Percentiles rank a stretch among this genome's conserved stretches.
These are phyloP conservation scores for Solanum acaule DNA, from an alignment of 257 asterid species.

Conservation along the genomic window DNA sequence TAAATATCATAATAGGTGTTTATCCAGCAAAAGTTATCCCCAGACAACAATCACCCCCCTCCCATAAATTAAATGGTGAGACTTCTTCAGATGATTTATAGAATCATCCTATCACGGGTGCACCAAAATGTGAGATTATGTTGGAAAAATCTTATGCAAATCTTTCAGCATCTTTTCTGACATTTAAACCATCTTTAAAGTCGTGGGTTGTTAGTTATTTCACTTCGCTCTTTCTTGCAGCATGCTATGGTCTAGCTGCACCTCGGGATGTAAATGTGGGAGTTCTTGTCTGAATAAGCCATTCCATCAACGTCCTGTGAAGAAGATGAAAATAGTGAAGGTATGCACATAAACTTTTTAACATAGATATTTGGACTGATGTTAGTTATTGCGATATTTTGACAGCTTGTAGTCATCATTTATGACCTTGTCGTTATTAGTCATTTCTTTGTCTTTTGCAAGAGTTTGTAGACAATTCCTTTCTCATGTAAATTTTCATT, in stretches of 20 bases:
- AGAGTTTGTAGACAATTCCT: background rate
- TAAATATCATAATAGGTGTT: background rate
- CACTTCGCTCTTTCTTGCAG: slow-evolving; percentile 28
- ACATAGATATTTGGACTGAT: background rate
- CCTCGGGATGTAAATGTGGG: slow-evolving; percentile 86
- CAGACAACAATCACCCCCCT: background rate
- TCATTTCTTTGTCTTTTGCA: background rate
- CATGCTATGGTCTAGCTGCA: slow-evolving; percentile 83
- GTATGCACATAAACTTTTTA: slow-evolving; percentile 21
- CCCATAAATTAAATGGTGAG: background rate
- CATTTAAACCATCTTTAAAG: background rate
- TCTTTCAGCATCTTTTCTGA: background rate
- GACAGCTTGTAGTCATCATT: background rate
- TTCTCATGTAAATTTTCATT: background rate
- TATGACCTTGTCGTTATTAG: background rate
- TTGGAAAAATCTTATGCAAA: background rate
- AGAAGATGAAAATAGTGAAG: slow-evolving; percentile 84
- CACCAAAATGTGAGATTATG: background rate
- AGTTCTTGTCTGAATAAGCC: slow-evolving; percentile 79
- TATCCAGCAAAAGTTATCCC: background rate
- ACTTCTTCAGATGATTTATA: background rate
- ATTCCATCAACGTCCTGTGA: slow-evolving; percentile 75
- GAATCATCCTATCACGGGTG: background rate
- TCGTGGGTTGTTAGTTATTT: background rate
- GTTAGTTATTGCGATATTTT: background rate